A percentile compares a stretch with the other conserved stretches of the same genome.
These are phyloP conservation scores for Medicago ruthenica DNA, from an alignment of 306 rosid genomes.

Conservation along the genomic window DNA sequence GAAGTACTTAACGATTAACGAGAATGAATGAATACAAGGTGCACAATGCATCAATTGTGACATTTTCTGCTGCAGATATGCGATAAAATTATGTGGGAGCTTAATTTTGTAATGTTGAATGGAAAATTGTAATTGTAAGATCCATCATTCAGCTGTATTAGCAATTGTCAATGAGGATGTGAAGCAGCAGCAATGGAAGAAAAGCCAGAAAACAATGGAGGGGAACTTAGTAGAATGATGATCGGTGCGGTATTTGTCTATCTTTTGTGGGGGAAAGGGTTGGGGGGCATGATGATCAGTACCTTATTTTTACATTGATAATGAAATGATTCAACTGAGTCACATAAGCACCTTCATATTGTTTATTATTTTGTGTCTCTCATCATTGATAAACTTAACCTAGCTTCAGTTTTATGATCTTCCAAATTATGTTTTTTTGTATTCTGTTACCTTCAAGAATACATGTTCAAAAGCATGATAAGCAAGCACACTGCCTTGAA, in stretches of 20 bases:
- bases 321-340: constrained; percentile 37
- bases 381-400: constrained; percentile 41
- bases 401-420: constrained; percentile 41
- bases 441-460: constrained; percentile 28
- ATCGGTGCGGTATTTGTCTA: constrained; percentile 20
- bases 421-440: constrained; percentile 25
- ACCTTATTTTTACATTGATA: constrained; percentile 38
- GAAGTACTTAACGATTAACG: constrained; percentile 41
- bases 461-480: constrained; percentile 27
- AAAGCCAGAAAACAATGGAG: constrained; percentile 8
- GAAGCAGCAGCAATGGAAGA: constrained; percentile 22
- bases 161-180: constrained; percentile 12
- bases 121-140: background rate
- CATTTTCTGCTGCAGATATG: background rate
- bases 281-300: constrained; percentile 26
- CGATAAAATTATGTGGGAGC: background rate
- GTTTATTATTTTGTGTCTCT: constrained; percentile 1
- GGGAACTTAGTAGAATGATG: background rate
- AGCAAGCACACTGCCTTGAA: background rate
- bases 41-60: constrained; percentile 26
- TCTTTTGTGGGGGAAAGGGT: constrained; percentile 25
- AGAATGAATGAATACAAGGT: constrained; percentile 3
- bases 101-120: constrained; percentile 6
- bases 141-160: constrained; percentile 23
- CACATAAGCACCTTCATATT: constrained; percentile 25